Evolutionary conservation across 768 basidiomycete species (phyloP).

Genomic region (Rhizopogon vinicolor): DNA sequence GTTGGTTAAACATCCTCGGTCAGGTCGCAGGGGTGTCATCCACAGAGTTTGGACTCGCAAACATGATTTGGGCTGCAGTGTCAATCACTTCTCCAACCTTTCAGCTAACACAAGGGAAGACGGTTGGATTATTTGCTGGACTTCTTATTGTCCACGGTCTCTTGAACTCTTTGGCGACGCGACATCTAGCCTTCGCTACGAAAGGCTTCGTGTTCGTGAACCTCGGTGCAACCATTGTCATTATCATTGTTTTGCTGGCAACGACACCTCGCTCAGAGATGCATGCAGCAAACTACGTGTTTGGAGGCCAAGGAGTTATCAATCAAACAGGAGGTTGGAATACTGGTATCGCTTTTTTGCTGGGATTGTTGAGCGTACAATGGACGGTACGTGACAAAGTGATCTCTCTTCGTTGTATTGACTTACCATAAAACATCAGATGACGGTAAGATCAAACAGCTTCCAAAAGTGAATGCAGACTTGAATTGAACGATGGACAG

Average conservation of each 20-base stretch:
- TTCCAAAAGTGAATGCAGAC: not conserved
- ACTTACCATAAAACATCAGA: constrained; percentile 27
- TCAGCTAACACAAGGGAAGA: constrained; percentile 45
- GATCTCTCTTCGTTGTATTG: not conserved
- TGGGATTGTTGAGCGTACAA: constrained; percentile 83
- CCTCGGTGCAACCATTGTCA: constrained; percentile 75
- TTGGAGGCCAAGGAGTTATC: constrained; percentile 65
- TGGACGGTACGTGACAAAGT: constrained; percentile 59
- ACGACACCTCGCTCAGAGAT: constrained; percentile 70
- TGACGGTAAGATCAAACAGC: constrained; percentile 41
- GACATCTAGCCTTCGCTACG: constrained; percentile 69
- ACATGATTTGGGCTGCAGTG: constrained; percentile 79
- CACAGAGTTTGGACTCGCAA: constrained; percentile 77
- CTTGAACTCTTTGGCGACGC: constrained; percentile 70
- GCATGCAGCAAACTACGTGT: constrained; percentile 78
- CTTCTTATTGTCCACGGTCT: constrained; percentile 72
- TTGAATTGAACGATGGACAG: constrained; percentile 24
- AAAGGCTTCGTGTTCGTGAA: constrained; percentile 84
- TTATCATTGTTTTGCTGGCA: constrained; percentile 80
- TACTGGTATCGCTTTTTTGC: constrained; percentile 75
- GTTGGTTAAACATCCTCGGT: constrained; percentile 81
- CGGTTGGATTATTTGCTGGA: constrained; percentile 73
- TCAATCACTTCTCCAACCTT: constrained; percentile 3
- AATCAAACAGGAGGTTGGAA: constrained; percentile 83
- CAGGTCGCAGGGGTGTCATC: constrained; percentile 85